Evolutionary conservation across 2,329 filamentous ascomycete species (phyloP).

Genomic region (Cytospora piceicola): DNA sequence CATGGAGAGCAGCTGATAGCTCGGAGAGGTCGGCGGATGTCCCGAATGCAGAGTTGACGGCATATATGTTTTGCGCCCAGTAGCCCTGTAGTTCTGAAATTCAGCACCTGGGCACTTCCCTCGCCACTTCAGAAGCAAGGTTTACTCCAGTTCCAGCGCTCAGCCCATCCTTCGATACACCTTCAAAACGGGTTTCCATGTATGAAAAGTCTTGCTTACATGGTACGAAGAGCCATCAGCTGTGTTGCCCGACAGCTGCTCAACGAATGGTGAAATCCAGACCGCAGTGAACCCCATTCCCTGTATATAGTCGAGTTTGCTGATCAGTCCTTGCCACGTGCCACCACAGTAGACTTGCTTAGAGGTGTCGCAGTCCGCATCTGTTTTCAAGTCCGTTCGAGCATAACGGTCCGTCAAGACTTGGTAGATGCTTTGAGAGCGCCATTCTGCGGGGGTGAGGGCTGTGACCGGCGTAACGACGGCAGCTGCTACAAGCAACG

Average conservation of each 20-base stretch:
- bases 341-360: conserved; percentile 51
- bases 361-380: conserved; percentile 39
- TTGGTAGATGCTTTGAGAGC: conserved; percentile 49
- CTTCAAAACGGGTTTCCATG: neutral
- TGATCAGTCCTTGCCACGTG: conserved; percentile 51
- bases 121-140: neutral
- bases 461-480: conserved; percentile 15
- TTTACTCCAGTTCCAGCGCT: neutral
- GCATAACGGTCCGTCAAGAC: conserved; percentile 50
- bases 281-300: conserved; percentile 47
- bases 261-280: conserved; percentile 52
- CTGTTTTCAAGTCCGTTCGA: conserved; percentile 43
- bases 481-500: conserved; percentile 16
- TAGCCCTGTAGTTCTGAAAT: conserved; percentile 47
- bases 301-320: conserved; percentile 54
- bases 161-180: neutral
- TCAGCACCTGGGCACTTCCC: neutral
- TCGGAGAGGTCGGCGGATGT: conserved; percentile 52
- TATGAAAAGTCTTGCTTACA: conserved; percentile 15
- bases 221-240: conserved; percentile 41
- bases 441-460: conserved; percentile 38
- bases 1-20: conserved; percentile 55
- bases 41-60: conserved; percentile 55
- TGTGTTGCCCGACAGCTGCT: conserved; percentile 46
- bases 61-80: conserved; percentile 56